Base-by-base conservation (phyloP, 2,329 filamentous ascomycete genomes). In the Byssochlamys sp. region DNA sequence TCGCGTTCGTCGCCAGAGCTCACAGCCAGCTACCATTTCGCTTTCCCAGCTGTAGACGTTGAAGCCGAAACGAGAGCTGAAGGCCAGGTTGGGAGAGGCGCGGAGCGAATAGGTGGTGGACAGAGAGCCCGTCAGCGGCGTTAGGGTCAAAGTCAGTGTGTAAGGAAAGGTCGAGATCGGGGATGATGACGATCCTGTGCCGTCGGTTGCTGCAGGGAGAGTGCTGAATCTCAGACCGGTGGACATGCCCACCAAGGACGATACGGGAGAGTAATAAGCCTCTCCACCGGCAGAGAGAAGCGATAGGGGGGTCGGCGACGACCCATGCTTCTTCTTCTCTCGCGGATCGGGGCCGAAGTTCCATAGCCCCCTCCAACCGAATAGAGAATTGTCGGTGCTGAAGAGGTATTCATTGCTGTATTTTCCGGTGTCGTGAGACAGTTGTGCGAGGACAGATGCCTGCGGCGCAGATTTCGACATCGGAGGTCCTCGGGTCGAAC, bases 41-140 rank as follows among this genome's bases (percentile, higher is more conserved):
- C 90, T 96, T 77, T 99, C 94, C 77, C 96, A 99, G 70, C 90
- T 96, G 75, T 96, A 97, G 54, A 96, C 88, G 68, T 99, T 99
- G 75, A 99, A 99, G 69, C 95, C 91, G 75, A 97, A 92, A 54
- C 88, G 85, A 25, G 91, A 95, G 62, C 91, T 94, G 54, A 99
- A 81, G 10, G 90, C 89, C 64, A 95, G 84, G 66, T 90, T 85
- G 33, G 83, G 83, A 2, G 90, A 90, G 1, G 92, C 92, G 67
- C 90, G 88, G 53, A 97, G 89, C 0, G 94, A 89, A 71, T 99
- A 99, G 14, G 86, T 95, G 35, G 91, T 90, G 58, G 88, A 91
- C 59, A 99, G 81, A 68, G 90, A 95, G 19, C 94, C 94, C 84
- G 96, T 96, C 53, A 99, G 78, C 3, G 94, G 94, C 65, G 96